These are phyloP conservation scores for Penicillium goetzii DNA, from an alignment of 495 filamentous ascomycete species.

Conservation along the genomic window DNA sequence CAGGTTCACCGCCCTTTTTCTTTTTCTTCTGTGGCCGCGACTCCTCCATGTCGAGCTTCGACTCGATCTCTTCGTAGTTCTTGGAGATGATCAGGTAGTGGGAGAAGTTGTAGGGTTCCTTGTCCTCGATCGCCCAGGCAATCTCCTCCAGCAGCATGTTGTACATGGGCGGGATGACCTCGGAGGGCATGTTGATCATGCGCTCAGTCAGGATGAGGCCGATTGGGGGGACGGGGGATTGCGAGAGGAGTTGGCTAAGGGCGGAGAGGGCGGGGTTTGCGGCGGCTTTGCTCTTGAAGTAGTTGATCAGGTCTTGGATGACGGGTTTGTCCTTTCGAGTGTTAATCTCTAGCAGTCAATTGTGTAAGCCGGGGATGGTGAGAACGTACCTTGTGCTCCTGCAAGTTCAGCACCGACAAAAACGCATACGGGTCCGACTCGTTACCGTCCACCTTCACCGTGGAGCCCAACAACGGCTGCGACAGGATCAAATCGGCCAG, in stretches of 20 bases:
- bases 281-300: constrained; percentile 66
- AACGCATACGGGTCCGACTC: constrained; percentile 95
- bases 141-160: constrained; percentile 93
- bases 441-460: constrained; percentile 92
- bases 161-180: constrained; percentile 95
- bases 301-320: constrained; percentile 68
- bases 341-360: constrained; percentile 12
- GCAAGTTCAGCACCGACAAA: constrained; percentile 82
- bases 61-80: constrained; percentile 85
- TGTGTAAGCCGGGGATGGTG: too few species aligned
- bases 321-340: constrained; percentile 63
- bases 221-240: constrained; percentile 58
- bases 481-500: constrained; percentile 86
- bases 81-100: constrained; percentile 91
- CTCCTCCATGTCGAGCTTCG: constrained; percentile 72
- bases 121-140: constrained; percentile 82
- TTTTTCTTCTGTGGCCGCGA: constrained; percentile 75
- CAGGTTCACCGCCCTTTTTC: constrained; percentile 59
- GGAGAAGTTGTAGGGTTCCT: constrained; percentile 90
- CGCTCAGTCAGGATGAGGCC: constrained; percentile 90
- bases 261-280: constrained; percentile 56
- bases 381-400: constrained; percentile 68
- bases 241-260: constrained; percentile 58
- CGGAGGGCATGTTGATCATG: constrained; percentile 90
- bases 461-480: constrained; percentile 87